Percentiles rank a stretch among this genome's conserved stretches.
Evolutionary conservation across 2,329 filamentous ascomycete genomes (phyloP).

Genomic region (Trichoderma atroviride): DNA sequence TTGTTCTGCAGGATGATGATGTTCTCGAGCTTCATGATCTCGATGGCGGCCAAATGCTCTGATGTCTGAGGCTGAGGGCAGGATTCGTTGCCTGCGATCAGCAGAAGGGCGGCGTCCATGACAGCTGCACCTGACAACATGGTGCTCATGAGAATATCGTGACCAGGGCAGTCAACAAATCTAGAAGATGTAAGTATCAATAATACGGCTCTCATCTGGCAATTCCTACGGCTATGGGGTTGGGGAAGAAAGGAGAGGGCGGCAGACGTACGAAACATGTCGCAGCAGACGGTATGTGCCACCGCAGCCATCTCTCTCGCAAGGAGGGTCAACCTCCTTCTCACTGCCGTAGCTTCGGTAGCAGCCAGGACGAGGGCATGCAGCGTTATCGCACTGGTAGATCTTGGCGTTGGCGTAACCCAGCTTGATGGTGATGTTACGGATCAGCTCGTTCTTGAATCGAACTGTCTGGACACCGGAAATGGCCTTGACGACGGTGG

Average conservation of each 20-base stretch:
- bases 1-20: constrained; percentile 99
- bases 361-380: constrained; percentile 92
- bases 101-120: constrained; percentile 96
- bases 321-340: constrained; percentile 96
- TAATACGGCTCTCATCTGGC: background rate
- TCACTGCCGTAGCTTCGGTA: constrained; percentile 98
- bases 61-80: constrained; percentile 98
- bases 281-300: constrained; percentile 86
- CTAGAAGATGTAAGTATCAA: constrained; percentile 46
- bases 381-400: constrained; percentile 93
- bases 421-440: constrained; percentile 99
- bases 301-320: constrained; percentile 87
- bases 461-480: constrained; percentile 98
- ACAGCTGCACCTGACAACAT: constrained; percentile 99
- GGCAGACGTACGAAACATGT: constrained; percentile 79
- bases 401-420: constrained; percentile 99
- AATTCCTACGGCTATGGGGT: background rate
- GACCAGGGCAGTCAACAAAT: constrained; percentile 97
- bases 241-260: background rate
- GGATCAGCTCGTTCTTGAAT: constrained; percentile 99
- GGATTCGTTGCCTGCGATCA: constrained; percentile 97
- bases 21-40: constrained; percentile 99
- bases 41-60: constrained; percentile 97
- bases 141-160: constrained; percentile 99
- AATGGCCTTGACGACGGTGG: constrained; percentile 98